Base-by-base conservation (phyloP, 192 early-diverging fungal genomes). In the Coemansia javaensis region DNA sequence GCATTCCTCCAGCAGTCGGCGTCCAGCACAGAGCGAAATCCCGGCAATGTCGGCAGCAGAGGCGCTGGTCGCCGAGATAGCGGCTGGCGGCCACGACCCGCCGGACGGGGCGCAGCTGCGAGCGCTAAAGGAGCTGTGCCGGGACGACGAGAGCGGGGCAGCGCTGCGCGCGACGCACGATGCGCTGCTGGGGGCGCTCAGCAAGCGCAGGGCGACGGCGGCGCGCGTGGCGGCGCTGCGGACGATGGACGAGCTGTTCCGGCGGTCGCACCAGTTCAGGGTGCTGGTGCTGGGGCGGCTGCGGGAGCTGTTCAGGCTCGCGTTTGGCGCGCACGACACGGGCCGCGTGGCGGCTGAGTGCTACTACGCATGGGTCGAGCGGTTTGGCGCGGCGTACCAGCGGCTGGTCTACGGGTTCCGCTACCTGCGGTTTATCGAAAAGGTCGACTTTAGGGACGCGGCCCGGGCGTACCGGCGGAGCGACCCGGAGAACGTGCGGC, bases 221-320 rank as follows among this genome's bases (percentile, higher is more conserved):
- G 76, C 83, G 23, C 83, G 85, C 6, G 74, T 77, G n/a, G 78
- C 82, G 12, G 63, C 76, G 23, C 44, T 81, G 12, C 83, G 84
- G 50, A 47, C 72, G 3, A 63, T 83, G 8, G 76, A 80, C 37
- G 77, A 77, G 50, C 56, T 87, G 5, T 87, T 87, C 45, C 43
- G 53, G 10, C 78, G 85, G 4, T 87, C 85, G 12, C 82, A 87
- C 52, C 57, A 56, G 22, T 82, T 87, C 53, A 78, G 85, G 27
- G 45, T 62, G 10, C 56, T 85, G 13, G 42, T 82, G 0, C 60
- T 75, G 1, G 56, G 58, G 2, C 67, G 74, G 22, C 75, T 82
- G 24, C 77, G 79, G n/a, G 53, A 63, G 8, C 68, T 83, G 18
- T 42, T 84, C 27, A 59, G 69, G 22, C 57, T 87, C 8, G 63